A percentile compares a stretch with the other conserved stretches of the same genome.
phyloP scores from a whole-genome alignment of 129 eudicot genomes.

The Escallonia herrerae region DNA sequence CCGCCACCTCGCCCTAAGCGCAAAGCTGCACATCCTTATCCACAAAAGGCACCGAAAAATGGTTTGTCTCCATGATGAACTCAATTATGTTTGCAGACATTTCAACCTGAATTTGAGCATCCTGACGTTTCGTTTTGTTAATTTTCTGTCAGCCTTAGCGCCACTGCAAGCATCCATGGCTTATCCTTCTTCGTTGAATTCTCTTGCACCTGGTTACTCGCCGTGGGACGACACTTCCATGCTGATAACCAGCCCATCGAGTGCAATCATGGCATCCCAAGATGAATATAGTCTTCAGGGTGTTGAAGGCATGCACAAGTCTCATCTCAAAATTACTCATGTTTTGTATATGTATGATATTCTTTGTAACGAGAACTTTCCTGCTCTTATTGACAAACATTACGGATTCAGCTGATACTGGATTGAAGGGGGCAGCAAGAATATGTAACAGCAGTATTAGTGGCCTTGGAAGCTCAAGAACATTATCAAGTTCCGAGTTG shows the following conservation, averaged over 20 bases:
- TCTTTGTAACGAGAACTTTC: constrained; percentile 6
- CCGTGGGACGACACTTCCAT: constrained; percentile 80
- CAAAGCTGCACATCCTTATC: constrained; percentile 97
- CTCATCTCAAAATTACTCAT: constrained; percentile 14
- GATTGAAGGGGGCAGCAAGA: constrained; percentile 42
- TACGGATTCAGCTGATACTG: constrained; percentile 57
- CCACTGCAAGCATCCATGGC: constrained; percentile 70
- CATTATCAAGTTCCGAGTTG: constrained; percentile 46
- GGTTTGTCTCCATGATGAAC: constrained; percentile 36
- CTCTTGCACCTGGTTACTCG: constrained; percentile 68
- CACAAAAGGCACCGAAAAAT: constrained; percentile 87
- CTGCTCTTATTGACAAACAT: constrained; percentile 11
- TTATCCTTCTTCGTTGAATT: constrained; percentile 54
- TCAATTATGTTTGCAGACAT: background rate
- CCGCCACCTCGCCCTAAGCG: constrained; percentile 99
- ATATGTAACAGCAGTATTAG: constrained; percentile 40
- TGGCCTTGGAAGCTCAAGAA: constrained; percentile 53
- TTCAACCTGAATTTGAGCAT: constrained; percentile 1
- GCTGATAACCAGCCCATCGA: constrained; percentile 41
- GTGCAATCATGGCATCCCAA: constrained; percentile 52
- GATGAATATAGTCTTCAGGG: constrained; percentile 59
- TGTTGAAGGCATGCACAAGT: constrained; percentile 59
- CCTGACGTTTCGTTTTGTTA: constrained; percentile 16
- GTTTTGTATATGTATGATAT: constrained; percentile 3
- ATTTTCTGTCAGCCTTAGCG: constrained; percentile 37